Percentiles rank a stretch among this genome's conserved stretches.
phyloP scores from a whole-genome alignment of 106 monocot species.

The Apostasia shenzhenica region DNA sequence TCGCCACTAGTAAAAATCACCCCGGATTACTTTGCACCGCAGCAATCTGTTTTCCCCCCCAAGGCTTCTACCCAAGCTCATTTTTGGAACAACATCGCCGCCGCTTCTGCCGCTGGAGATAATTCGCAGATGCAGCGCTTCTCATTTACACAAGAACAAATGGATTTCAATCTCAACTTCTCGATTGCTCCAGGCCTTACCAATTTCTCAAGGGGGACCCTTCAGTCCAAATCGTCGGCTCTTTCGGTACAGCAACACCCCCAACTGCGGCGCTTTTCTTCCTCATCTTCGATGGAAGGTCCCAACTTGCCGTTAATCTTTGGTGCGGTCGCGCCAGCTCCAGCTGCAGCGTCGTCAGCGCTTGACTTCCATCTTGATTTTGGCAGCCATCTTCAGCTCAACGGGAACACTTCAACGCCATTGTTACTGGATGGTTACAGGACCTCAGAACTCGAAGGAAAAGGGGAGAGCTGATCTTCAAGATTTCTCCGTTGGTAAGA shows the following conservation, averaged over 20 bases:
- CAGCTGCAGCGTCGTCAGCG: slow-evolving; percentile 17
- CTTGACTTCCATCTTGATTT: slow-evolving; percentile 45
- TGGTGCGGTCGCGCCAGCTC: slow-evolving; percentile 21
- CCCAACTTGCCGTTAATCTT: slow-evolving; percentile 71
- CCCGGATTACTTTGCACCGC: slow-evolving; percentile 20
- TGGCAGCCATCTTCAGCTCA: slow-evolving; percentile 62
- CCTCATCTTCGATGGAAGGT: slow-evolving; percentile 29
- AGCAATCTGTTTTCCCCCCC: slow-evolving; percentile 26
- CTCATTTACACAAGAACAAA: slow-evolving; percentile 11
- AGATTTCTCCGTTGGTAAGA: not conserved
- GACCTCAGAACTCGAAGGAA: slow-evolving; percentile 64
- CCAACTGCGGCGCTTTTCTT: slow-evolving; percentile 37
- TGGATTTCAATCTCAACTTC: slow-evolving; percentile 67
- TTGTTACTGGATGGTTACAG: slow-evolving; percentile 29
- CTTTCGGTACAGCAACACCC: slow-evolving; percentile 39
- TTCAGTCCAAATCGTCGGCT: slow-evolving; percentile 90
- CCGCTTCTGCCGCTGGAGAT: slow-evolving; percentile 27
- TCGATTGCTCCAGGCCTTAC: slow-evolving; percentile 69
- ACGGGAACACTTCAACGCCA: not conserved
- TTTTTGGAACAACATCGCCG: slow-evolving; percentile 30
- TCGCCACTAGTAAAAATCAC: not conserved
- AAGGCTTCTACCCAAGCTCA: slow-evolving; percentile 19
- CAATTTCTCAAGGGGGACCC: slow-evolving; percentile 91
- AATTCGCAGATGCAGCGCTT: not conserved
- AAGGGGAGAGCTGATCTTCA: slow-evolving; percentile 54